Base-by-base conservation (phyloP, 768 basidiomycete species). In the Strobilomyces confusus region DNA sequence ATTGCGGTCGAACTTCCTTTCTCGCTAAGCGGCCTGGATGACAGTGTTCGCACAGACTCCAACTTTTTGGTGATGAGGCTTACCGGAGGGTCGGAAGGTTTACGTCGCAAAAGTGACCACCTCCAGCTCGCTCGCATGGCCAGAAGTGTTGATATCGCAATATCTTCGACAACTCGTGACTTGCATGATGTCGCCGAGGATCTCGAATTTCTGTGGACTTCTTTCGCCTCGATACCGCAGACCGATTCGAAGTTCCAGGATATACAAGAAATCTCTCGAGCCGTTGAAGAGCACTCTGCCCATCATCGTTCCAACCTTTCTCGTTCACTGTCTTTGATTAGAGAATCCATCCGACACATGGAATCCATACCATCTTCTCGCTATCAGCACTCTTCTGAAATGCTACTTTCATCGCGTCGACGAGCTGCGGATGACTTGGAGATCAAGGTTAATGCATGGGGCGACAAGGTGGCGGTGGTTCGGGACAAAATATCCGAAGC, bases 1-100 rank as follows among this genome's bases (percentile, higher is more conserved):
- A 53, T 63, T 38, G 32, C 66, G 11, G 56, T 74, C 15, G 75
- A 77, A 48, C 63, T 80, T 15, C 81, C 83, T 3, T 77, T 89
- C 62, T 81, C 87, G 52, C 70, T 83, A 32, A 57, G 75, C 34
- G 69, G 72, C 37, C 71, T 93, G 34, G 86, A 95, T 63, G 78
- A 80, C 38, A 72, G 74, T 49, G 84, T 91, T 53, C 84, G 90
- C 29, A 65, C 78, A 13, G 84, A 89, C 64, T 79, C 79, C 42
- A 90, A 92, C 65, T 69, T 80, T n/a, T 82, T 81, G 60, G 72
- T 82, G 45, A 81, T 91, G 72, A 73, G 79, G 53, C 75, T 91
- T 15, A 74, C 74, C 4, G 82, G 81, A n/a, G 74, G 70, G 26
- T 53, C 83, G 33, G 80, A 83, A 49, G 65, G 63, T 11, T 66